Percentiles rank a stretch among this genome's conserved stretches.
phyloP scores from a whole-genome alignment of 2,329 filamentous ascomycete genomes.

The Colletotrichum musae region DNA sequence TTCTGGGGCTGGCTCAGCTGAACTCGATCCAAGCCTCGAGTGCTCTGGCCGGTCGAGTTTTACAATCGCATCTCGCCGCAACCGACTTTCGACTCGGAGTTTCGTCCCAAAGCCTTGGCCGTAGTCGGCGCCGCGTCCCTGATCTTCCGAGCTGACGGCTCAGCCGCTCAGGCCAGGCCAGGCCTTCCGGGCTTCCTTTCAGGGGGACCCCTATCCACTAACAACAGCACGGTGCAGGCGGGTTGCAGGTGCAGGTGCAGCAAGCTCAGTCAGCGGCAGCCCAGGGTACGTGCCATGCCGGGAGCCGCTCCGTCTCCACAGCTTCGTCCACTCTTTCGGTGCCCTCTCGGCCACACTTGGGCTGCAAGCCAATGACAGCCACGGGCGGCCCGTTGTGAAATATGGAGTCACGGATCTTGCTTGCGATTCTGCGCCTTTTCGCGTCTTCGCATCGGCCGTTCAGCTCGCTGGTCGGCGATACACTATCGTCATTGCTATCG shows the following conservation, averaged over 20 bases:
- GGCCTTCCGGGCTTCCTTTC: slow-evolving; percentile 8
- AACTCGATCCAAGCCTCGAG: no score
- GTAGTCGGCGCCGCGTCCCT: slow-evolving; percentile 28
- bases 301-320: slow-evolving; percentile 25
- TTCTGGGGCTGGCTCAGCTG: no score
- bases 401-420: slow-evolving; percentile 19
- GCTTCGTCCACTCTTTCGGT: slow-evolving; percentile 28
- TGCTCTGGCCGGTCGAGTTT: no score
- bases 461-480: background rate
- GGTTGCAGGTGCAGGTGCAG: background rate
- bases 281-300: slow-evolving; percentile 14
- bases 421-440: slow-evolving; percentile 13
- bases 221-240: background rate
- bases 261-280: slow-evolving; percentile 36
- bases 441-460: slow-evolving; percentile 1
- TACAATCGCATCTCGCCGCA: slow-evolving; percentile 8
- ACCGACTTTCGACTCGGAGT: slow-evolving; percentile 32
- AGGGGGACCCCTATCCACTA: slow-evolving; percentile 11
- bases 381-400: background rate
- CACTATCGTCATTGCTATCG: background rate
- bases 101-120: slow-evolving; percentile 25
- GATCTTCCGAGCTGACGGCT: slow-evolving; percentile 24
- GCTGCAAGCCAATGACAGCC: slow-evolving; percentile 5
- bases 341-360: slow-evolving; percentile 21
- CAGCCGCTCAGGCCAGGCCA: no score